A percentile compares a stretch with the other conserved stretches of the same genome.
Evolutionary conservation across 331 rosid genomes (phyloP).

Genomic region (Stylosanthes scabra): DNA sequence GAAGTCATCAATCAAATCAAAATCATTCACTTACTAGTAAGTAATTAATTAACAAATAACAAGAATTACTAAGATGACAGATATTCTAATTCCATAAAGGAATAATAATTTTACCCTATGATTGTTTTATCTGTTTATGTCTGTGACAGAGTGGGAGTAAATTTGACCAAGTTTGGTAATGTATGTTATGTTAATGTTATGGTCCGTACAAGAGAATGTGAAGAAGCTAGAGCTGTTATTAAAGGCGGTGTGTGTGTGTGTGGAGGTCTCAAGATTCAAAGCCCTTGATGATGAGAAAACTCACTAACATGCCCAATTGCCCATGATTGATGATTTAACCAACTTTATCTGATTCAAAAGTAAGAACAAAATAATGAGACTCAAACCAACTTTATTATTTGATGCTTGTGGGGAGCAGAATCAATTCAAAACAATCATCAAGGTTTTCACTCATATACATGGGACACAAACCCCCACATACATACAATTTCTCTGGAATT

Average conservation of each 20-base stretch:
- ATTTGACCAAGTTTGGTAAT: conserved; percentile 35
- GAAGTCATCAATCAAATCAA: conserved; percentile 42
- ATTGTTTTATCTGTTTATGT: conserved; percentile 24
- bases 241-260: conserved; percentile 37
- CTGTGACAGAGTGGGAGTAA: conserved; percentile 14
- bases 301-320: conserved; percentile 73
- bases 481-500: too few species aligned
- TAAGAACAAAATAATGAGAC: conserved; percentile 69
- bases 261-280: conserved; percentile 66
- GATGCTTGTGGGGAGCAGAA: conserved; percentile 94
- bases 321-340: conserved; percentile 58
- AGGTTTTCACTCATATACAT: conserved; percentile 61
- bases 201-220: conserved; percentile 28
- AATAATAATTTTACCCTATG: conserved; percentile 12
- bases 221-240: conserved; percentile 33
- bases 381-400: conserved; percentile 62
- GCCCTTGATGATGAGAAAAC: conserved; percentile 73
- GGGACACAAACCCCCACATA: conserved; percentile 45
- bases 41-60: conserved; percentile 25
- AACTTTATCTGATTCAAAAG: conserved; percentile 77
- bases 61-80: conserved; percentile 29
- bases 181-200: neutral
- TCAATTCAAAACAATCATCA: conserved; percentile 85
- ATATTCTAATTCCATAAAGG: conserved; percentile 24
- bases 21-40: conserved; percentile 32